Base-by-base conservation (phyloP, 192 early-diverging fungal species). In the Thamnidium elegans region DNA sequence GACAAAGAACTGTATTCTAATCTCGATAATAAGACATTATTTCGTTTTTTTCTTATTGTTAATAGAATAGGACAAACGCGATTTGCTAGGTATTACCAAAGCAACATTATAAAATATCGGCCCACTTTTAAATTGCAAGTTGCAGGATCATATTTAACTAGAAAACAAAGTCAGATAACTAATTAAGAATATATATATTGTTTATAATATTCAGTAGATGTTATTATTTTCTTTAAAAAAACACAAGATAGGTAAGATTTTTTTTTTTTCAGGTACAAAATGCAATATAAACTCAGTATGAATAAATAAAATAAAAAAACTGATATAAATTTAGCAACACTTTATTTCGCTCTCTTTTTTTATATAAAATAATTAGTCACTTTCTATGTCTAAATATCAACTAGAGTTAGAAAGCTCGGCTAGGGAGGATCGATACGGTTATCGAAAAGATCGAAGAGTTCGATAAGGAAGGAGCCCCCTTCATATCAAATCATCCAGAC, bases 21-120 rank as follows among this genome's bases (percentile, higher is more conserved):
- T 39, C 9, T 39, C 9, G 36, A 39, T 3, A 17, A 48, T 15
- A 48, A 4, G 6, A 76, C n/a, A n/a, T 76, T 70, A 53, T 76
- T n/a, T 36, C 20, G 11, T 76, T 76, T 46, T n/a, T 42, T 76
- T 39, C 58, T 76, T 3, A 58, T 76, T 15, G 47, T 76, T 4
- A 76, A 76, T 54, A 70, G 63, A 31, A 66, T 59, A 45, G 62
- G 66, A 11, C 69, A 76, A 52, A 76, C 70, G 2, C 66, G 74
- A 17, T 76, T 76, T 62, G 67, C 70, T 17, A 67, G 67, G 43
- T 72, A 76, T 50, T 68, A 76, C 44, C 30, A 48, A 19, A 43
- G n/a, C 0, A 21, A 68, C 4, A 44, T 30, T 14, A 2, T 63
- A 44, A 55, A 76, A 23, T 62, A 76, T 17, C 65, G 60, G 26